Percentiles rank a stretch among this genome's conserved stretches.
Conservation (phyloP, 148 eudicot genomes). For the Hydrangea macrophylla region DNA sequence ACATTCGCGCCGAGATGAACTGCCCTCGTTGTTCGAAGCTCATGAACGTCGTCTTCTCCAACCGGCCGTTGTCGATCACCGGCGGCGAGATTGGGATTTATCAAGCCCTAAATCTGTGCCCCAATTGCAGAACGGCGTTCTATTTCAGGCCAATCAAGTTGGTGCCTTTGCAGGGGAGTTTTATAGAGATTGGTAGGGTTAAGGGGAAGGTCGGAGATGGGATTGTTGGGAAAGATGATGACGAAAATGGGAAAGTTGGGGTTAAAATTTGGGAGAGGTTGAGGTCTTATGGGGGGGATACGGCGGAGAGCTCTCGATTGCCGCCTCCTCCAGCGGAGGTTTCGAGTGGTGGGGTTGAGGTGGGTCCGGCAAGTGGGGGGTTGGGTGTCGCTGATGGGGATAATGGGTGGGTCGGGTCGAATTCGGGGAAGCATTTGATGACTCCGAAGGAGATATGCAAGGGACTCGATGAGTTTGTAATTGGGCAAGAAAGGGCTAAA, state of each 20-base stretch:
- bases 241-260: conserved; percentile 15
- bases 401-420: conserved; percentile 44
- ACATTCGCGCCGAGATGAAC: conserved; percentile 66
- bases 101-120: conserved; percentile 78
- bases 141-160: conserved; percentile 74
- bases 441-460: conserved; percentile 80
- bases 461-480: conserved; percentile 71
- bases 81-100: conserved; percentile 48
- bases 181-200: conserved; percentile 79
- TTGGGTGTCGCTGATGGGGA: conserved; percentile 22
- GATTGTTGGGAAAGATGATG: conserved; percentile 21
- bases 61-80: conserved; percentile 69
- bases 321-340: neutral
- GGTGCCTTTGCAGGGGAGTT: conserved; percentile 75
- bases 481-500: conserved; percentile 82
- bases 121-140: conserved; percentile 65
- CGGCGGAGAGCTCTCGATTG: neutral
- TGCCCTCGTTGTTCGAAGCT: conserved; percentile 72
- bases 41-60: conserved; percentile 74
- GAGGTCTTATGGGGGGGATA: conserved; percentile 61
- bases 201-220: conserved; percentile 25
- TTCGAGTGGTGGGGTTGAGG: conserved; percentile 18
- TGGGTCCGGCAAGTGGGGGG: conserved; percentile 7
- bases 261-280: conserved; percentile 77
- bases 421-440: conserved; percentile 58